Base-by-base conservation (phyloP, 2,329 filamentous ascomycete species). In the Aaosphaeria arxii region DNA sequence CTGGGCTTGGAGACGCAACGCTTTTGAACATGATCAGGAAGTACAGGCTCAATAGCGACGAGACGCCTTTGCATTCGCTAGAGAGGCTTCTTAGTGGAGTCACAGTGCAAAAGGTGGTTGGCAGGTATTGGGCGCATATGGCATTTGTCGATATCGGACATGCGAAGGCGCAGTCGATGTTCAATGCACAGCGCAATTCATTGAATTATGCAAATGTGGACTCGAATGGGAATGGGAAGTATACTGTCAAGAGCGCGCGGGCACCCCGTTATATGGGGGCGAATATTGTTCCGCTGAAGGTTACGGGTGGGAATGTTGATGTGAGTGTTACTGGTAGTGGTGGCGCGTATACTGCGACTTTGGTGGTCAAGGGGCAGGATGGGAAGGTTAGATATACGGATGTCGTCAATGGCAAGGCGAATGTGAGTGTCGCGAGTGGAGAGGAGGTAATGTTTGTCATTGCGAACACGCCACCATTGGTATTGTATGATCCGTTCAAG, bases 41-140 rank as follows among this genome's bases (percentile, higher is more conserved):
- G 53, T 79, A 78, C 53, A 62, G 67, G 43, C 55, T 59, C 17
- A 61, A 69, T 42, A 77, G 74, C 59, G 74, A 79, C 54, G 76
- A 79, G 57, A 78, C 76, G 0, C 77, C 77, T 1, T 67, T 80
- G 17, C 76, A 79, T 46, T 67, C 71, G 2, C 64, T 79, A 1
- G 63, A 71, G 13, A 69, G 74, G 17, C 60, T 79, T 0, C 64
- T 71, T 2, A 28, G 31, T 49, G 64, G 24, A 62, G 59, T 13
- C 63, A 53, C 46, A 5, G 45, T 69, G 11, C 71, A 73, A 17
- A 68, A 63, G 6, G 64, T 80, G 6, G 71, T 80, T 6, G 76
- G 70, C 3, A 63, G 68, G 11, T 80, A 80, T 62, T 79, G 77
- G 77, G 77, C 77, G 2, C 71, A 71, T 49, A 80, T 80, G 77